Evolutionary conservation across 1,139 yeast genomes (phyloP).

Genomic region (Taphrina flavorubra): DNA sequence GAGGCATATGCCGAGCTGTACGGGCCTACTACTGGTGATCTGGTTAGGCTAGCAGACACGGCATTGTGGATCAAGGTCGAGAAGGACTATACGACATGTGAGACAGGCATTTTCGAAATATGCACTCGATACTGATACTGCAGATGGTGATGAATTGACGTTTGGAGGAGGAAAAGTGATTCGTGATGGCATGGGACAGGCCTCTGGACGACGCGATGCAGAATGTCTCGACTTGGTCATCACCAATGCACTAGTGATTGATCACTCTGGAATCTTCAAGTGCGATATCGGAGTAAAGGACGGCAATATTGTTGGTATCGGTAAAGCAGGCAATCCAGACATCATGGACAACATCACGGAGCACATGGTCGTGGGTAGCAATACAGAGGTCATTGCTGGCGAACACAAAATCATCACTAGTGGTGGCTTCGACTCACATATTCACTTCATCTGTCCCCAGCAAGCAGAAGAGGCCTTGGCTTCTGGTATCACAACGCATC

Average conservation of each 20-base stretch:
- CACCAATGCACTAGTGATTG: conserved; percentile 42
- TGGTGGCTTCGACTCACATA: conserved; percentile 43
- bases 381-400: conserved; percentile 43
- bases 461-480: conserved; percentile 43
- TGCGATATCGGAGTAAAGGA: conserved; percentile 44
- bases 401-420: conserved; percentile 43
- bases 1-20: conserved; percentile 41
- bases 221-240: conserved; percentile 41
- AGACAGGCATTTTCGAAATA: neutral
- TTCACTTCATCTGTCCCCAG: conserved; percentile 44
- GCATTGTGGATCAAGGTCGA: conserved; percentile 41
- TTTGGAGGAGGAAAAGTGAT: conserved; percentile 44
- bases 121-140: neutral
- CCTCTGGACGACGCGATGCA: conserved; percentile 35
- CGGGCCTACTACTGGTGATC: conserved; percentile 43
- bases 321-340: conserved; percentile 44
- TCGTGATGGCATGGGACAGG: conserved; percentile 44
- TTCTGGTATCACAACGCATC: conserved; percentile 43
- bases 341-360: conserved; percentile 41
- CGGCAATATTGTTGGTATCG: conserved; percentile 41
- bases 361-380: conserved; percentile 41
- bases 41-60: conserved; percentile 43
- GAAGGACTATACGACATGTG: conserved; percentile 41
- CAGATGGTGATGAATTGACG: conserved; percentile 42
- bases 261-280: conserved; percentile 43